A percentile compares a stretch with the other conserved stretches of the same genome.
phyloP scores from a whole-genome alignment of 2,329 filamentous ascomycete genomes.

The Xylaria hypoxylon region DNA sequence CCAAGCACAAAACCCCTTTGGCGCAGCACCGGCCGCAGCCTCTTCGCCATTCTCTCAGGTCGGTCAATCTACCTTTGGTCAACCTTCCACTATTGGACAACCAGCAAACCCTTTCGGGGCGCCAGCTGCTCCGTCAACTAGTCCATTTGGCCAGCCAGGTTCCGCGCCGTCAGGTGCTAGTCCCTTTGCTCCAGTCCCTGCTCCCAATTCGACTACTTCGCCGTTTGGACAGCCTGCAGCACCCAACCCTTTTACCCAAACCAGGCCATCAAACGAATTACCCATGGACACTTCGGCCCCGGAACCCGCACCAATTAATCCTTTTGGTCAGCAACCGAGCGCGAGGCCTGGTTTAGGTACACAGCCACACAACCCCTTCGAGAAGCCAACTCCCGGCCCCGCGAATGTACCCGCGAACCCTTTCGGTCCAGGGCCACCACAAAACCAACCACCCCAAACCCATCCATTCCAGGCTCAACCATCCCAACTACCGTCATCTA shows the following conservation, averaged over 20 bases:
- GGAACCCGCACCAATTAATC: slow-evolving; percentile 42
- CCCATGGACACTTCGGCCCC: slow-evolving; percentile 48
- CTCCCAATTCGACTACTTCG: slow-evolving; percentile 40
- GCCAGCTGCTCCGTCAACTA: slow-evolving; percentile 26
- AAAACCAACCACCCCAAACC: slow-evolving; percentile 30
- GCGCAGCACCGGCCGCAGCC: slow-evolving; percentile 27
- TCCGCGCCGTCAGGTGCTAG: slow-evolving; percentile 9
- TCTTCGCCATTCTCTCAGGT: slow-evolving; percentile 51
- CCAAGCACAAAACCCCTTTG: slow-evolving; percentile 50
- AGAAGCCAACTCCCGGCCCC: slow-evolving; percentile 41
- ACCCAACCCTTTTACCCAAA: slow-evolving; percentile 50
- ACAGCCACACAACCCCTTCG: slow-evolving; percentile 49
- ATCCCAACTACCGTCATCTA: slow-evolving; percentile 34
- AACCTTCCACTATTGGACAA: slow-evolving; percentile 53
- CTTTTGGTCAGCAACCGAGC: slow-evolving; percentile 44
- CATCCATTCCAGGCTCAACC: slow-evolving; percentile 19
- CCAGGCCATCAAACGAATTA: slow-evolving; percentile 40
- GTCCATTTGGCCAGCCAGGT: slow-evolving; percentile 33
- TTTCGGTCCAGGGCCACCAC: slow-evolving; percentile 43
- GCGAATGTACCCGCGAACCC: slow-evolving; percentile 40
- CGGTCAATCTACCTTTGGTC: slow-evolving; percentile 53
- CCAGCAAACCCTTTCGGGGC: slow-evolving; percentile 47
- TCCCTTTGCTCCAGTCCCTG: slow-evolving; percentile 51
- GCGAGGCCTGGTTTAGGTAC: neutral
- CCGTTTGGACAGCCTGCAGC: slow-evolving; percentile 50